Percentiles rank a stretch among this genome's conserved stretches.
phyloP scores from a whole-genome alignment of 225 moss, liverwort and hornwort species.

The Anthoceros angustus region DNA sequence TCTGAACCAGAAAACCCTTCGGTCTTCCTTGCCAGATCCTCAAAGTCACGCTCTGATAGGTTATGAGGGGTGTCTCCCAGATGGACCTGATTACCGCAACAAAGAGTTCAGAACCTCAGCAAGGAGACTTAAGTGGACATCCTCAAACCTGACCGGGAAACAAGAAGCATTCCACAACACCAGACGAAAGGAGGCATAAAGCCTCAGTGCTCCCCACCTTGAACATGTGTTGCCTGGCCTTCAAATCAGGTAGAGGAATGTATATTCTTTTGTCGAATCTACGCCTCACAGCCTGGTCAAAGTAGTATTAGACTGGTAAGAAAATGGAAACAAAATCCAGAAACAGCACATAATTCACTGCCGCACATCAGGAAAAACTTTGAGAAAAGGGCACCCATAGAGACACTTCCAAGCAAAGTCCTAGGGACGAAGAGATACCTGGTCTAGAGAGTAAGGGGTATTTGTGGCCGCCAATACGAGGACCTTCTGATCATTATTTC shows the following conservation, averaged over 20 bases:
- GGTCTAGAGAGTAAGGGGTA: constrained; percentile 92
- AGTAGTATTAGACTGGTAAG: not conserved
- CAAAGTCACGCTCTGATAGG: constrained; percentile 66
- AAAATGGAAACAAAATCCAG: not conserved
- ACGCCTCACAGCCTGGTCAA: constrained; percentile 71
- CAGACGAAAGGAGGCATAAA: too few species aligned
- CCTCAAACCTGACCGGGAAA: too few species aligned
- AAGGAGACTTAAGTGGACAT: not conserved
- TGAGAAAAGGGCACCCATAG: too few species aligned
- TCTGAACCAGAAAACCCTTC: constrained; percentile 97
- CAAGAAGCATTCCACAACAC: not conserved
- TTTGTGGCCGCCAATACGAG: constrained; percentile 94
- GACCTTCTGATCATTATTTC: constrained; percentile 90
- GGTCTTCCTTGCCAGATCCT: constrained; percentile 77
- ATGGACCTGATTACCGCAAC: constrained; percentile 32
- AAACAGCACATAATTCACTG: not conserved
- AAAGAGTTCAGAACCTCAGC: not conserved
- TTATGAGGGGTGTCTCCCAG: constrained; percentile 92
- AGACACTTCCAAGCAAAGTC: too few species aligned
- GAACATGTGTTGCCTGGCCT: constrained; percentile 96
- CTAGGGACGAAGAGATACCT: constrained; percentile 23
- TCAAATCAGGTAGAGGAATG: constrained; percentile 87
- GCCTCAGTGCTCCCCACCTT: constrained; percentile 27
- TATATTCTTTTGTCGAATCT: constrained; percentile 99
- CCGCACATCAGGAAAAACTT: too few species aligned